phyloP scores from a whole-genome alignment of 257 asterid genomes.

The Nyctanthes arbortristis region DNA sequence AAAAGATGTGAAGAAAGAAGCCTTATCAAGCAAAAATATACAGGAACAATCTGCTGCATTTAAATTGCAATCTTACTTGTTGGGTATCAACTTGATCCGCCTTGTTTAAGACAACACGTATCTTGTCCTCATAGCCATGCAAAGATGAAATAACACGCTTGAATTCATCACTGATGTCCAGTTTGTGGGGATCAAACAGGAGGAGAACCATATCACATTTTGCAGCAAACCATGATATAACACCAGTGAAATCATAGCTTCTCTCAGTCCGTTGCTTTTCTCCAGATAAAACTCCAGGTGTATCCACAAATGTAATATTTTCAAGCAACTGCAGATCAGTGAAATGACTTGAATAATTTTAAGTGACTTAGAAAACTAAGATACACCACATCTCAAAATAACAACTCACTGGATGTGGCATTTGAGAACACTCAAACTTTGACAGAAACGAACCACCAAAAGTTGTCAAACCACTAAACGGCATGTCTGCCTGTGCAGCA shows the following conservation, averaged over 20 bases:
- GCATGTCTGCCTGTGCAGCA: slow-evolving; percentile 85
- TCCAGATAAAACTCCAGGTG: slow-evolving; percentile 97
- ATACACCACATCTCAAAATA: neutral
- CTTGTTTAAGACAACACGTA: slow-evolving; percentile 88
- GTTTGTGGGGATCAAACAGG: slow-evolving; percentile 92
- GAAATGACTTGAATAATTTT: slow-evolving; percentile 11
- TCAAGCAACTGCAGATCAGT: slow-evolving; percentile 65
- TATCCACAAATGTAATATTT: slow-evolving; percentile 87
- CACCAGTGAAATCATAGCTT: slow-evolving; percentile 97
- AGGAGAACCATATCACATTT: slow-evolving; percentile 91
- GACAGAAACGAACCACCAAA: slow-evolving; percentile 94
- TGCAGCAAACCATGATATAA: slow-evolving; percentile 98
- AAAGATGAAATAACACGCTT: slow-evolving; percentile 86
- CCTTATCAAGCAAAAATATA: neutral
- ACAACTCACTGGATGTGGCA: slow-evolving; percentile 92
- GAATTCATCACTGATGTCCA: slow-evolving; percentile 95
- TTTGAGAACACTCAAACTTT: slow-evolving; percentile 92
- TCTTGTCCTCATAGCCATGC: slow-evolving; percentile 94
- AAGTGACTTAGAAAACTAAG: neutral
- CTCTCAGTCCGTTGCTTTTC: slow-evolving; percentile 94
- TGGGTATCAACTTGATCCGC: slow-evolving; percentile 98
- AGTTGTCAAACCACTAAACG: slow-evolving; percentile 73
- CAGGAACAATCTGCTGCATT: slow-evolving; percentile 7
- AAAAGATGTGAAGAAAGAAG: neutral
- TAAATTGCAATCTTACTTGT: slow-evolving; percentile 47